These are phyloP conservation scores for Pythium biforme DNA, from an alignment of 352 stramenopile species.

Conservation along the genomic window DNA sequence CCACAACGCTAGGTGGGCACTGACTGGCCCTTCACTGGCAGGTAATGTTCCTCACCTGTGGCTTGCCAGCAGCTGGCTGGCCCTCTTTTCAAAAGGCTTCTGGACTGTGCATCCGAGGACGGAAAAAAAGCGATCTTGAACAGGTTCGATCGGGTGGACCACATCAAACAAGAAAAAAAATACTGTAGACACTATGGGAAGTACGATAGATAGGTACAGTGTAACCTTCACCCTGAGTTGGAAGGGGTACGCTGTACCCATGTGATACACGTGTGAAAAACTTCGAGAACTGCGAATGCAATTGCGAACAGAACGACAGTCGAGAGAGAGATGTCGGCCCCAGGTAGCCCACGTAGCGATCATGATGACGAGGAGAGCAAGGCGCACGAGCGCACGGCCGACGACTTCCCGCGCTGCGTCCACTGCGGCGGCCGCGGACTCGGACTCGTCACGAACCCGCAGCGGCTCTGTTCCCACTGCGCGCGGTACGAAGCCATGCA, in stretches of 20 bases:
- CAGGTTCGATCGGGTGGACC: conserved; percentile 1
- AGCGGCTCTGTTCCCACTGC: conserved; percentile 74
- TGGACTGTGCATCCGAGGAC: neutral
- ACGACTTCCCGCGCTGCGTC: conserved; percentile 56
- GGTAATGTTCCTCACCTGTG: conserved; percentile 12
- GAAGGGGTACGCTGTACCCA: conserved; percentile 13
- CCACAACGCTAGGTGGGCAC: neutral
- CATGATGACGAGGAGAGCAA: neutral
- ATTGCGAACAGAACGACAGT: neutral
- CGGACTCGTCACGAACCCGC: conserved; percentile 67
- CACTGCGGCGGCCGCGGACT: conserved; percentile 70
- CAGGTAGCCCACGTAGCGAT: conserved; percentile 24
- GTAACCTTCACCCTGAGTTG: neutral
- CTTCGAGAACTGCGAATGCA: conserved; percentile 13
- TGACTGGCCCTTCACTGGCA: conserved; percentile 1
- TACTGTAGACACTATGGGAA: neutral
- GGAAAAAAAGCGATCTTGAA: conserved; percentile 15
- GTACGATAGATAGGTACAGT: neutral
- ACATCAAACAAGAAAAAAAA: neutral
- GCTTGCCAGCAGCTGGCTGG: conserved; percentile 13
- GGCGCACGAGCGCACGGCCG: conserved; percentile 1
- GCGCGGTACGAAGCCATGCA: conserved; percentile 36
- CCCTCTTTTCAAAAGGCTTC: neutral
- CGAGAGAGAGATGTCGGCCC: conserved; percentile 18
- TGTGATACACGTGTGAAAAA: conserved; percentile 5